Evolutionary conservation across 2,329 filamentous ascomycete genomes (phyloP).

Genomic region (Immersiporthe knoxdaviesiana): DNA sequence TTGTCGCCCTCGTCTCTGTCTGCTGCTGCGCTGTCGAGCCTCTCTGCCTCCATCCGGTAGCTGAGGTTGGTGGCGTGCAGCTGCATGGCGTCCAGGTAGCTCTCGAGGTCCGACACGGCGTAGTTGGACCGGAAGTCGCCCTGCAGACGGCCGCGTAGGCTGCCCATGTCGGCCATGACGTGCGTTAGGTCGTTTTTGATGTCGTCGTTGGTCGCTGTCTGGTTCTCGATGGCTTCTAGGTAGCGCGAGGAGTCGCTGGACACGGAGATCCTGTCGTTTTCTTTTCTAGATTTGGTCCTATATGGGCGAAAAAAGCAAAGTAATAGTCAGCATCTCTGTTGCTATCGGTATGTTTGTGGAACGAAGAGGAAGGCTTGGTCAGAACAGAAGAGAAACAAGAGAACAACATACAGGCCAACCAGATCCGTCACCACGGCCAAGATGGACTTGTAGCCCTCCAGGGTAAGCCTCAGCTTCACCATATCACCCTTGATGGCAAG

Average conservation of each 20-base stretch:
- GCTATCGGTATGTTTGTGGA: too few species aligned
- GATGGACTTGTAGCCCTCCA: slow-evolving; percentile 45
- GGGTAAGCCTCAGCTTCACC: slow-evolving; percentile 37
- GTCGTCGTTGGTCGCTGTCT: slow-evolving; percentile 26
- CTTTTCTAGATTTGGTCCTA: slow-evolving; percentile 30
- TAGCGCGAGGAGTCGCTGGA: slow-evolving; percentile 23
- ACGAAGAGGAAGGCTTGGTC: background rate
- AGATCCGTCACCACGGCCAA: slow-evolving; percentile 47
- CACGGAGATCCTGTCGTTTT: slow-evolving; percentile 29
- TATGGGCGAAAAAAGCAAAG: background rate
- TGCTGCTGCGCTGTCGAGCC: slow-evolving; percentile 27
- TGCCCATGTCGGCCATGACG: slow-evolving; percentile 41
- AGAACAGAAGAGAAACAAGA: background rate
- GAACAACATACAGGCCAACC: slow-evolving; percentile 42
- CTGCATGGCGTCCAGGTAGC: slow-evolving; percentile 70
- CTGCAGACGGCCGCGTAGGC: slow-evolving; percentile 39
- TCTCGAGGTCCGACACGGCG: slow-evolving; percentile 70
- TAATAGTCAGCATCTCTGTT: slow-evolving; percentile 7
- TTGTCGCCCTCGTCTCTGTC: background rate
- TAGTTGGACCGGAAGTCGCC: slow-evolving; percentile 63
- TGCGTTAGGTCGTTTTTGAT: slow-evolving; percentile 37
- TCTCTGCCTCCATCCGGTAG: slow-evolving; percentile 20
- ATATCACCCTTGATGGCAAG: slow-evolving; percentile 39
- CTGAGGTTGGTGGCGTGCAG: slow-evolving; percentile 52
- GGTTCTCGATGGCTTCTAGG: slow-evolving; percentile 8